phyloP scores from a whole-genome alignment of 495 filamentous ascomycete genomes.

The Peziza echinospora region DNA sequence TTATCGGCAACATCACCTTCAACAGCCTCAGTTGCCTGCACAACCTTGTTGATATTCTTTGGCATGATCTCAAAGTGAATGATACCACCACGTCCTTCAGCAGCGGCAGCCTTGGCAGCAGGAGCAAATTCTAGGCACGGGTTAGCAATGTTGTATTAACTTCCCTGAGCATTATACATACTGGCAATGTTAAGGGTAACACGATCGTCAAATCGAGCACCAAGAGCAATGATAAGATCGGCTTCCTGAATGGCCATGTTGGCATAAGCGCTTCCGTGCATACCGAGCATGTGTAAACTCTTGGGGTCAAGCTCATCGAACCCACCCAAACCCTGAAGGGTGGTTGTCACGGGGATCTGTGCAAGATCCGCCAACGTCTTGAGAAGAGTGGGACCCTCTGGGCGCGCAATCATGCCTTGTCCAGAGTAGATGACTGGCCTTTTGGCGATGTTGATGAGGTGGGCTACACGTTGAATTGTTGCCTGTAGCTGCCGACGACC shows the following conservation, averaged over 20 bases:
- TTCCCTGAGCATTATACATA: slow-evolving; percentile 1
- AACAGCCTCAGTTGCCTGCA: slow-evolving; percentile 60
- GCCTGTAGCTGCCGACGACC: slow-evolving; percentile 35
- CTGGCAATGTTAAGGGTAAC: slow-evolving; percentile 40
- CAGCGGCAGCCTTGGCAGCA: slow-evolving; percentile 40
- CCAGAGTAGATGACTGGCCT: slow-evolving; percentile 60
- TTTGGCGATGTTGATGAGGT: slow-evolving; percentile 50
- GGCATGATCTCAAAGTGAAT: slow-evolving; percentile 66
- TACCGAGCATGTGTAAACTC: slow-evolving; percentile 62
- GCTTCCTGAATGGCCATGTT: slow-evolving; percentile 63
- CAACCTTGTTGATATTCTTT: slow-evolving; percentile 75
- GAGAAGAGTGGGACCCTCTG: slow-evolving; percentile 44
- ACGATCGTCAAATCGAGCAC: slow-evolving; percentile 58
- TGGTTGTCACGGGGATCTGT: slow-evolving; percentile 56
- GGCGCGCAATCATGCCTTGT: slow-evolving; percentile 41
- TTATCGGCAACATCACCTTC: slow-evolving; percentile 54
- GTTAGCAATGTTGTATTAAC: slow-evolving; percentile 1
- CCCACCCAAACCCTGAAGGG: slow-evolving; percentile 54
- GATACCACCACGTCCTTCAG: slow-evolving; percentile 52
- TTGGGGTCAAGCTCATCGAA: slow-evolving; percentile 59
- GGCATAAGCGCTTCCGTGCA: slow-evolving; percentile 61
- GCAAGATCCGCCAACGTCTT: slow-evolving; percentile 49
- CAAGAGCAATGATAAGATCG: slow-evolving; percentile 56
- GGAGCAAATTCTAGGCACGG: slow-evolving; percentile 36
- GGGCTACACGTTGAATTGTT: slow-evolving; percentile 40